These are phyloP conservation scores for Symbiodinium pilosum DNA, from an alignment of 73 alveolate genomes.

Conservation along the genomic window DNA sequence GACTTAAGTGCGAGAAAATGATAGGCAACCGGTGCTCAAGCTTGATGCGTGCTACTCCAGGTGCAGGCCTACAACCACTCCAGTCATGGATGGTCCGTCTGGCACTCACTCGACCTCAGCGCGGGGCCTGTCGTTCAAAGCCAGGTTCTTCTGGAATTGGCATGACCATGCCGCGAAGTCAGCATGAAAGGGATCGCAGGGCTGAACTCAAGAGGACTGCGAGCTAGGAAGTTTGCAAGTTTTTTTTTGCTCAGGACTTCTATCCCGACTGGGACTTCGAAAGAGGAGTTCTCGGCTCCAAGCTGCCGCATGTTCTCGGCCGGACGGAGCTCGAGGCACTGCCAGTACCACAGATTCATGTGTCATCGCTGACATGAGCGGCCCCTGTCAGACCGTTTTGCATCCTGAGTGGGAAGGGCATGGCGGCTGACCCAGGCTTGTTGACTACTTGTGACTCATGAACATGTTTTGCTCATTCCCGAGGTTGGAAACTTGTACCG, in stretches of 20 bases:
- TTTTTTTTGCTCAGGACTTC: conserved; percentile 34
- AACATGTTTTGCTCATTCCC: neutral
- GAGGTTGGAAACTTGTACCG: neutral
- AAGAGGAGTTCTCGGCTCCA: neutral
- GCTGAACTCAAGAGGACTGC: neutral
- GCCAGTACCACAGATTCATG: neutral
- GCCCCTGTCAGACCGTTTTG: neutral
- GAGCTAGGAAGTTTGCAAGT: no score
- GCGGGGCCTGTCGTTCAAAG: no score
- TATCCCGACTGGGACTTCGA: conserved; percentile 58
- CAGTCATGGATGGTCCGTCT: conserved; percentile 72
- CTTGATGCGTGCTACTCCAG: conserved; percentile 63
- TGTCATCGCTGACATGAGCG: no score
- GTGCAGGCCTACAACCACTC: conserved; percentile 89
- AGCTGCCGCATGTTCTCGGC: conserved; percentile 26
- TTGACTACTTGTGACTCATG: neutral
- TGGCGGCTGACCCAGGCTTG: neutral
- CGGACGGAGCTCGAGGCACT: neutral
- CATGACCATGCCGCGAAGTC: conserved; percentile 52
- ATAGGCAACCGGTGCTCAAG: neutral
- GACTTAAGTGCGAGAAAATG: neutral
- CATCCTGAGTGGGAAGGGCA: neutral
- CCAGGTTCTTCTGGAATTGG: conserved; percentile 91
- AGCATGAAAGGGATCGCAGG: neutral
- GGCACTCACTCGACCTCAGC: no score